Base-by-base conservation (phyloP, 1,284 basidiomycete genomes). In the Rhodotorula sp. region DNA sequence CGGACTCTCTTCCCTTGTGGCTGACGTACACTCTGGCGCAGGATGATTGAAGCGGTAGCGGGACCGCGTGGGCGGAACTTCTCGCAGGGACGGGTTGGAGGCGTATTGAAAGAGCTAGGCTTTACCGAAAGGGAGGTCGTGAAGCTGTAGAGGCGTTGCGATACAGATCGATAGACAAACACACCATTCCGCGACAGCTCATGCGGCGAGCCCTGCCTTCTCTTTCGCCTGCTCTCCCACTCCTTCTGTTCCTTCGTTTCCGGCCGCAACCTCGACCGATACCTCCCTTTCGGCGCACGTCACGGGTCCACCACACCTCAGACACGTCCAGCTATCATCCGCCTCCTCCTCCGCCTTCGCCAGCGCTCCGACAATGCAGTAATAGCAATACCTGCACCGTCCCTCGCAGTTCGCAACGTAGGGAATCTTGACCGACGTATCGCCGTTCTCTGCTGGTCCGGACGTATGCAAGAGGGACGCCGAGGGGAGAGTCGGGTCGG, bases 21-120 rank as follows among this genome's bases (percentile, higher is more conserved):
- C 46, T 22, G 52, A 30, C 16, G 28, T 26, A 1, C 6, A 4
- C 0, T 3, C 3, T 30, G 3, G 4, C 22, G 37, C 68, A 91
- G 90, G 47, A 90, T 92, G 90, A 82, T 91, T 55, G 81, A 80
- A 60, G 84, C 87, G 20, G 85, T 92, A 53, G 87, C 89, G 60
- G 90, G 90, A 8, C 88, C 89, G 15, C 87, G 86, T 70, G 89
- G 88, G 46, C 85, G 86, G 50, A 88, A 90, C 77, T 84, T 86
- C 75, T 88, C 88, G 26, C 89, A 91, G 78, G 90, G 90, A 6
- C 78, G 80, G 13, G 83, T 90, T 8, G 87, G 86, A 24, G 90
- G 90, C 9, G 80, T 87, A n/a, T 79, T 92, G 56, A 84, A 83
- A 28, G 84, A 86, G 72, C 76, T 91, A 75, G 89, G 89, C 9